Base-by-base conservation (phyloP, 176 grass and related monocot species). In the Echinochloa phyllopogon region DNA sequence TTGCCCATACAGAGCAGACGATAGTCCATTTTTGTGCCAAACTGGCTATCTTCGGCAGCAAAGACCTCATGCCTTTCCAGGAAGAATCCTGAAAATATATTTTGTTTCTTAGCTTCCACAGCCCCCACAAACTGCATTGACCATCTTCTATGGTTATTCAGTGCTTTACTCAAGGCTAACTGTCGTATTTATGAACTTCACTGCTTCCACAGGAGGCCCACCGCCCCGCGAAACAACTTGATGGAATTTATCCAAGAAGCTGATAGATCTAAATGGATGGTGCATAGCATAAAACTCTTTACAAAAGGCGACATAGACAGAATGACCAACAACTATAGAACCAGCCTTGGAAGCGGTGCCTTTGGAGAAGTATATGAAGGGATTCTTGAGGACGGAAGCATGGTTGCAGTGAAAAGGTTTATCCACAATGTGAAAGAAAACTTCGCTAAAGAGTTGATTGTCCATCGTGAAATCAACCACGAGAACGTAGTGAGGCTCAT, bases 401-500 rank as follows among this genome's bases (percentile, higher is more conserved):
- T 6, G 50, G 49, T 84, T 76, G 82, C 82, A 43, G 61, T 76
- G 4, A 84, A 66, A 24, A 76, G 4, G 23, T 56, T 84, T 33
- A 13, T 33, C 2, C 0, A 3, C 17, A 66, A 64, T 29, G n/a
- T n/a, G n/a, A 27, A 66, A 55, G 72, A 76, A 65, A 7, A 33
- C 1, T 84, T 84, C 6, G 82, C 60, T 8, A 75, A 76, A 76
- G 82, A 84, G 59, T 6, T 84, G 36, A 55, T 18, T 3, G 47
- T 84, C 16, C 72, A 76, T 49, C 42, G 25, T 63, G 81, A 62
- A 49, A 83, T 83, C 56, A 83, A 83, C 15, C 80, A 83, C 41
- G 73, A 49, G 68, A 73, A 73, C 15, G 68, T 49, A 2, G 53
- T 83, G 18, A 60, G 55, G 9, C 68, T 83, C 41, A 73, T 83